These are phyloP conservation scores for Carex parvula DNA, from an alignment of 176 grass and related monocot genomes.

Conservation along the genomic window DNA sequence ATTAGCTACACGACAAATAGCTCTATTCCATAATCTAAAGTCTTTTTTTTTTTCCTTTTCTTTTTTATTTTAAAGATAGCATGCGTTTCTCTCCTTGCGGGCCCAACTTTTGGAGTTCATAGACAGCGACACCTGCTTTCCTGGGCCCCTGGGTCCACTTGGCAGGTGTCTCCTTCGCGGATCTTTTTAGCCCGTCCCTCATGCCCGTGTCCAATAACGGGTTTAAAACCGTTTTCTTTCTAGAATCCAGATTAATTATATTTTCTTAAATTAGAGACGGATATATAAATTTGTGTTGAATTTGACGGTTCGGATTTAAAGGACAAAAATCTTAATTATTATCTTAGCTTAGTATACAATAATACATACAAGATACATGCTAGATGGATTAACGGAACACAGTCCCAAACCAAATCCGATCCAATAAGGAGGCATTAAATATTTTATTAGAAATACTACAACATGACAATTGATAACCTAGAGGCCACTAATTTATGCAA, in stretches of 20 bases:
- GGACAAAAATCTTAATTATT: background rate
- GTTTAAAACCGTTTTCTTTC: background rate
- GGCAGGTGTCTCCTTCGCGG: background rate
- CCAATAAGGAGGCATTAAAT: too few relatives aligned
- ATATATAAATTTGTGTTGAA: too few relatives aligned
- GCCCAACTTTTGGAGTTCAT: background rate
- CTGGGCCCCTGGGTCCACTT: background rate
- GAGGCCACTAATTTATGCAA: background rate
- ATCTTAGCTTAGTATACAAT: background rate
- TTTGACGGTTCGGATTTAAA: too few relatives aligned
- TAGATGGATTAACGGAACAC: too few relatives aligned
- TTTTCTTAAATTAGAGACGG: background rate
- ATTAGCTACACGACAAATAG: background rate
- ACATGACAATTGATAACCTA: background rate
- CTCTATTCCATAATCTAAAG: background rate
- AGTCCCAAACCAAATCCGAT: too few relatives aligned
- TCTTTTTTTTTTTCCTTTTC: background rate
- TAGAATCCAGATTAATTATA: background rate
- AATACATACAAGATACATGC: too few relatives aligned
- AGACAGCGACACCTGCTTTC: background rate
- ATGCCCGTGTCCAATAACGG: background rate
- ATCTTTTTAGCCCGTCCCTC: background rate
- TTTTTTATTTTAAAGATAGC: background rate
- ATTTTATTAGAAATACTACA: background rate
- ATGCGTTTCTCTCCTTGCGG: background rate